Conservation (phyloP, 768 basidiomycete species). For the Daedalea quercina region DNA sequence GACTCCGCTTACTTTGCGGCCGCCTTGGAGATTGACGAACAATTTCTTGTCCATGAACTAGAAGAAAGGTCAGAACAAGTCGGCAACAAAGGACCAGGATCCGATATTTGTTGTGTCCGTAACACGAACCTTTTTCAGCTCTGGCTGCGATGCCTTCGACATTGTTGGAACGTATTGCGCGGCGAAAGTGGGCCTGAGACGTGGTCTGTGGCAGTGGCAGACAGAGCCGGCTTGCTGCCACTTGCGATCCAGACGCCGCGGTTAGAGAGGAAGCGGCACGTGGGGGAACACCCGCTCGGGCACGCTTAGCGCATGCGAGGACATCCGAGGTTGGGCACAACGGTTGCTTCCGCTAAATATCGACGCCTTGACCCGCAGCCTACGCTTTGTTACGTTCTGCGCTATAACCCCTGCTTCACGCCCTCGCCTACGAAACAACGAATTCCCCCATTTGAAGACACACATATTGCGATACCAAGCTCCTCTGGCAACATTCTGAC, state of each 20-base stretch:
- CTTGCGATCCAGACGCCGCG: too few species aligned
- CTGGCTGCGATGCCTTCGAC: constrained; percentile 95
- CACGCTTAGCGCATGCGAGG: constrained; percentile 2
- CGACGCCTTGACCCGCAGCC: not conserved
- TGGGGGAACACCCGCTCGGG: not conserved
- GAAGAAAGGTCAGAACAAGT: constrained; percentile 2
- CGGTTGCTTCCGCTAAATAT: not conserved
- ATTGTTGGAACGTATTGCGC: constrained; percentile 24
- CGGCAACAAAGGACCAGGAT: constrained; percentile 4
- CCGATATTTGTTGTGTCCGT: not conserved
- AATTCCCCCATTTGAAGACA: not conserved
- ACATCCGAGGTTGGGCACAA: constrained; percentile 1
- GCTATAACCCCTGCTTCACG: not conserved
- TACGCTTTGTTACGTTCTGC: not conserved
- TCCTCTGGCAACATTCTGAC: too few species aligned
- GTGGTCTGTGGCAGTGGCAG: not conserved
- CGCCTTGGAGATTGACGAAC: constrained; percentile 90
- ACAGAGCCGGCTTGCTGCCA: not conserved
- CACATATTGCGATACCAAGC: not conserved
- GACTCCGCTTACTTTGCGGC: constrained; percentile 91
- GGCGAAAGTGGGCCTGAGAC: not conserved
- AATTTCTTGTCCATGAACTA: constrained; percentile 99
- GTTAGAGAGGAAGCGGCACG: not conserved
- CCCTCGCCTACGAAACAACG: not conserved
- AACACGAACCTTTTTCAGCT: constrained; percentile 88